phyloP scores from a whole-genome alignment of 768 basidiomycete genomes.

The Hemileccinum rubropunctum region DNA sequence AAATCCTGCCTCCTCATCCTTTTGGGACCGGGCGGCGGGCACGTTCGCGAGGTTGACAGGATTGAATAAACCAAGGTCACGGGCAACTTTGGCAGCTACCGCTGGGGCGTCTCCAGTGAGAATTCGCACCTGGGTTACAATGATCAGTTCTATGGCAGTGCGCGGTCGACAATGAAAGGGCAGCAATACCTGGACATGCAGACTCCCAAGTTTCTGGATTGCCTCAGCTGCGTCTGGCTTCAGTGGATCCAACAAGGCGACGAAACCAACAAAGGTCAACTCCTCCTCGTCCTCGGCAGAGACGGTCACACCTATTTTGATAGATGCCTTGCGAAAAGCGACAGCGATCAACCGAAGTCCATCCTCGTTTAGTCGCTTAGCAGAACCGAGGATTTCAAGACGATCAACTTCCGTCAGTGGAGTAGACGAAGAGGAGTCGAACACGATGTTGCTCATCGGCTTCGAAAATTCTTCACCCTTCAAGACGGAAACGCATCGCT shows the following conservation, averaged over 20 bases:
- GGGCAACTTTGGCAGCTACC: constrained; percentile 37
- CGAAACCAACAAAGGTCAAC: constrained; percentile 29
- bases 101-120: constrained; percentile 35
- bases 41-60: constrained; percentile 14
- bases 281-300: constrained; percentile 27
- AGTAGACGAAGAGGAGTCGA: constrained; percentile 18
- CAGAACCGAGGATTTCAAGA: constrained; percentile 23
- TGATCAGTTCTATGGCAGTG: constrained; percentile 5
- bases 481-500: constrained; percentile 25
- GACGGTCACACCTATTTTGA: constrained; percentile 17
- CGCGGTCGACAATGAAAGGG: neutral
- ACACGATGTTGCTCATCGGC: constrained; percentile 6
- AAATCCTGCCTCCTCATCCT: constrained; percentile 27
- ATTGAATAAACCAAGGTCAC: constrained; percentile 33
- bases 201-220: constrained; percentile 25
- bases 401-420: constrained; percentile 20
- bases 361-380: constrained; percentile 29
- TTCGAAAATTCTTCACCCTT: constrained; percentile 14
- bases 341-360: constrained; percentile 31
- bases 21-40: constrained; percentile 4
- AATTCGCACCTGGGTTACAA: constrained; percentile 28
- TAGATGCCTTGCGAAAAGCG: constrained; percentile 20
- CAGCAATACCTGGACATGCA: constrained; percentile 29
- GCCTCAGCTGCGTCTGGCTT: constrained; percentile 32
- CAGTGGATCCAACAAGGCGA: constrained; percentile 30